These are phyloP conservation scores for Phlegmacium glaucopus DNA, from an alignment of 768 basidiomycete species.

Conservation along the genomic window DNA sequence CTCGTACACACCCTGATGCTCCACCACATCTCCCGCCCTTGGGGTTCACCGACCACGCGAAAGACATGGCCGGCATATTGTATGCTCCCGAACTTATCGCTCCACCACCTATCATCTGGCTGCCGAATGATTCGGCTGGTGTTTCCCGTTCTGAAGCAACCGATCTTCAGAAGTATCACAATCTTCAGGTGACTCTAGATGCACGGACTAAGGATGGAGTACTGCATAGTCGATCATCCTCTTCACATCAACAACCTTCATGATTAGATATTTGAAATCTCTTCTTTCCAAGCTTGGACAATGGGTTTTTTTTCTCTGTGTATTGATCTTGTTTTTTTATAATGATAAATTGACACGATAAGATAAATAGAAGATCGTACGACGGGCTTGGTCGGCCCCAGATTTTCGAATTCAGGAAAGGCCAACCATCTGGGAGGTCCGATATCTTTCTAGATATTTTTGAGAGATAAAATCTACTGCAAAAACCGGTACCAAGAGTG, in stretches of 20 bases:
- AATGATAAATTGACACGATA: too few species aligned
- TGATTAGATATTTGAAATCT: constrained; percentile 11
- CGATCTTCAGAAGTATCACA: constrained; percentile 74
- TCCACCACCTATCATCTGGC: constrained; percentile 77
- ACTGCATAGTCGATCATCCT: constrained; percentile 31
- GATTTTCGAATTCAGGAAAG: too few species aligned
- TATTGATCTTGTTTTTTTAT: too few species aligned
- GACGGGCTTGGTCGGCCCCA: too few species aligned
- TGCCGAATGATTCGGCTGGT: constrained; percentile 75
- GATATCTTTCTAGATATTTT: too few species aligned
- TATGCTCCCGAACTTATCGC: constrained; percentile 83
- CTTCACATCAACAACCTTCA: constrained; percentile 26
- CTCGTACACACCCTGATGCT: constrained; percentile 74
- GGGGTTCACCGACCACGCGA: constrained; percentile 70
- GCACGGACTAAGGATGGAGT: constrained; percentile 56
- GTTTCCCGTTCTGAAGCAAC: constrained; percentile 72
- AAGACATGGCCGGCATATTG: constrained; percentile 72
- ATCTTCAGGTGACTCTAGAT: constrained; percentile 67
- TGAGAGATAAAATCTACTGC: too few species aligned
- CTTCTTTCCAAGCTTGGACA: too few species aligned
- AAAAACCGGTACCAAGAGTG: too few species aligned
- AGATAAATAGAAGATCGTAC: too few species aligned
- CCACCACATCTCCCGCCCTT: constrained; percentile 69
- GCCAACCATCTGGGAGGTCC: too few species aligned
- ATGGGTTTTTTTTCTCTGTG: too few species aligned